Conservation (phyloP, 306 rosid genomes). For the Urtica urens region DNA sequence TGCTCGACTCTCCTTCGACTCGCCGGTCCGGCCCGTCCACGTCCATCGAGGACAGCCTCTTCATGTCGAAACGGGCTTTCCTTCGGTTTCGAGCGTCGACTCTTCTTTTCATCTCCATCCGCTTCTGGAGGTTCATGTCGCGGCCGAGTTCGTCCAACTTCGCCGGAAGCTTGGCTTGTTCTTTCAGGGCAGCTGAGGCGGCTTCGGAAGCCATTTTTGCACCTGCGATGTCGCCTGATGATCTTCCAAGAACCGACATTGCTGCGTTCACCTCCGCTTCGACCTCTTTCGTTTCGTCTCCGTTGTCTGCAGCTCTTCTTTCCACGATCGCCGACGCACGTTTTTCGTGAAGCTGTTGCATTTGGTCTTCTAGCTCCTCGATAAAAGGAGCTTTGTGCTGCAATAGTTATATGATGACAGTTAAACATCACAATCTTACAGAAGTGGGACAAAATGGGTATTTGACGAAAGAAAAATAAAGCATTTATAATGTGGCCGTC, state of each 20-base stretch:
- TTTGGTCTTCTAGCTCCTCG: conserved; percentile 90
- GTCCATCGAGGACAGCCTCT: conserved; percentile 43
- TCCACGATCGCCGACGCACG: conserved; percentile 64
- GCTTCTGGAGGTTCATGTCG: conserved; percentile 79
- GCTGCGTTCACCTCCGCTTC: conserved; percentile 87
- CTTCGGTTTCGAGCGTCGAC: conserved; percentile 48
- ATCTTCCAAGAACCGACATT: conserved; percentile 51
- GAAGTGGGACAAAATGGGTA: too few relatives aligned
- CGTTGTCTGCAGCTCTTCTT: conserved; percentile 58
- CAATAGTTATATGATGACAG: too few relatives aligned
- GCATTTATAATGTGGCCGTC: too few relatives aligned
- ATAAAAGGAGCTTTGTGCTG: conserved; percentile 89
- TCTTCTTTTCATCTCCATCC: conserved; percentile 60
- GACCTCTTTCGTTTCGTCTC: conserved; percentile 69
- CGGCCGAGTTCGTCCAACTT: conserved; percentile 87
- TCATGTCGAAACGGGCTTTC: conserved; percentile 35
- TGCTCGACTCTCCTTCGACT: conserved; percentile 91
- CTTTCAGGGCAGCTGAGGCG: conserved; percentile 56
- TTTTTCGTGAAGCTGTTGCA: conserved; percentile 70
- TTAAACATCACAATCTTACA: too few relatives aligned
- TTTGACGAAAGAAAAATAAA: too few relatives aligned
- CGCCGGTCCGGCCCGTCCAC: conserved; percentile 39
- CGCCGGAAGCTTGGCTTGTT: conserved; percentile 60
- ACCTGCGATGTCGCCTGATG: conserved; percentile 36
- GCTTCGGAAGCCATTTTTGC: conserved; percentile 78